Base-by-base conservation (phyloP, 345 rosid species). In the Pelargonium nanum region DNA sequence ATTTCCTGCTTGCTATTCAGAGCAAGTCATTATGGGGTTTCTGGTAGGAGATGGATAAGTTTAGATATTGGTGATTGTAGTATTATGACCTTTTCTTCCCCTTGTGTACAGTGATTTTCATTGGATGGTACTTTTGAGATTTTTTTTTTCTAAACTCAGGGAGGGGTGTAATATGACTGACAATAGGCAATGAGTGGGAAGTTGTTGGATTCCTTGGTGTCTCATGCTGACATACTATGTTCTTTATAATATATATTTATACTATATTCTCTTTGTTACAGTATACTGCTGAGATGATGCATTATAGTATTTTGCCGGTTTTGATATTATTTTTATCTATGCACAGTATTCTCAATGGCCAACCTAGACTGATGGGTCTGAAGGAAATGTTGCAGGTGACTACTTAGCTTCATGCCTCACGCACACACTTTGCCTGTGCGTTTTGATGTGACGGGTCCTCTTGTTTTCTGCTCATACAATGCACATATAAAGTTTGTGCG, bases 291-390 rank as follows among this genome's bases (percentile, higher is more conserved):
- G 48, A 30, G 17, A 40, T 40, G 48, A 12, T 40, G 48, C 48
- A 40, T 19, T 52, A 52, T 20, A 52, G 4, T 19, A n/a, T 52
- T 34, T 5, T 56, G 16, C 28, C 34, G 19, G 48, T 34, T 24
- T 60, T 61, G 28, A 19, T 19, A 16, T 24, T 68, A 21, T 52
- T 70, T 67, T 53, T 52, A 69, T 79, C 69, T 5, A 65, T 21
- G 56, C 24, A 24, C 83, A 92, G 98, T 57, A 89, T 92, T 77
- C 76, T 83, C 52, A 64, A 85, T 74, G 97, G 96, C 69, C 93
- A 89, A 52, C 98, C 98, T 6, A 92, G 82, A 77, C 94, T 56
- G 72, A 89, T 89, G 95, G 96, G 98, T 26, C 69, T 92, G 59
- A 85, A 83, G 76, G 97, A 89, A 54, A 30, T 92, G 68, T 94